A percentile compares a stretch with the other conserved stretches of the same genome.
phyloP scores from a whole-genome alignment of 1,284 basidiomycete genomes.

The Pseudozyma flocculosa region DNA sequence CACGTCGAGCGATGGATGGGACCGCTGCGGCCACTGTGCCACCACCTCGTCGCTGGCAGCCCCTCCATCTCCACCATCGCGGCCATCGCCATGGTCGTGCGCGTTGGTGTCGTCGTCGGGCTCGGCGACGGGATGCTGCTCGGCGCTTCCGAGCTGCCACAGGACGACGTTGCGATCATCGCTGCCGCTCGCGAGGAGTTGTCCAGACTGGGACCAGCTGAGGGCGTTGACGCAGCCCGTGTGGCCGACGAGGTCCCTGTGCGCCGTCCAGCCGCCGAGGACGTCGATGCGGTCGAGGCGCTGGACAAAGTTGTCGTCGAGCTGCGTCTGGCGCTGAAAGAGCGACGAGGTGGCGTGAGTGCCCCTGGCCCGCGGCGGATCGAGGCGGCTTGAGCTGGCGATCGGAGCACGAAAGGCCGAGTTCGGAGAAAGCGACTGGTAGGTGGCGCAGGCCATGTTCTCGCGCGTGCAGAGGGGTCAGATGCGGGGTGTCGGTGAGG shows the following conservation, averaged over 20 bases:
- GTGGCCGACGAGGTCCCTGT: constrained; percentile 17
- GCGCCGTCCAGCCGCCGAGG: constrained; percentile 18
- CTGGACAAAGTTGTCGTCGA: constrained; percentile 14
- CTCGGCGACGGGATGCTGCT: constrained; percentile 49
- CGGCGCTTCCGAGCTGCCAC: constrained; percentile 66
- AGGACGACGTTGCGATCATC: constrained; percentile 76
- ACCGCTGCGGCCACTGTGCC: constrained; percentile 11
- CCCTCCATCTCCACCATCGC: constrained; percentile 62
- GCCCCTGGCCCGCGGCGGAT: no score
- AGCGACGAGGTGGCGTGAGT: neutral
- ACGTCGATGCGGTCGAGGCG: constrained; percentile 25
- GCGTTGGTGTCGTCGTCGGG: neutral
- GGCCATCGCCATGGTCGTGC: neutral
- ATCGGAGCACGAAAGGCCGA: no score
- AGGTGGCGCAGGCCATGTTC: no score
- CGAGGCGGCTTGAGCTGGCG: no score
- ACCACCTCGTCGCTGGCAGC: constrained; percentile 64
- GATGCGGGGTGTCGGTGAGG: no score
- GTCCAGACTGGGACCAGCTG: constrained; percentile 76
- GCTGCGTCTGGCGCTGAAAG: constrained; percentile 9
- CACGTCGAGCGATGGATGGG: constrained; percentile 8
- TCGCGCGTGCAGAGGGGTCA: no score
- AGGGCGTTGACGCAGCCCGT: constrained; percentile 63
- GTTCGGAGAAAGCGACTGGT: no score
- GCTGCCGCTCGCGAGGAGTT: constrained; percentile 72